Evolutionary conservation across 345 rosid species (phyloP).

Genomic region (Isatis tinctoria): DNA sequence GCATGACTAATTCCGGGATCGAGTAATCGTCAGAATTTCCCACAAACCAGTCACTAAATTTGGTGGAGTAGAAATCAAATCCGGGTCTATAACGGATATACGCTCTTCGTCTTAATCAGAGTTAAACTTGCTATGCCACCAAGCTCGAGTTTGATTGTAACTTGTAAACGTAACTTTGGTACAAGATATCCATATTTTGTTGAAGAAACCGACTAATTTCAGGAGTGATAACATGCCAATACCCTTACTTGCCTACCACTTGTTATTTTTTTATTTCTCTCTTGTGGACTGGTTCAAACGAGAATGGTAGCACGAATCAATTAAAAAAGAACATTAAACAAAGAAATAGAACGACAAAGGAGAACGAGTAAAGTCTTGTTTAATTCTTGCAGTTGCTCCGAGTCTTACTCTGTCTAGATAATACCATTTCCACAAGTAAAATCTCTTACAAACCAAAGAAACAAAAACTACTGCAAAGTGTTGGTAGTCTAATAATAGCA

Average conservation of each 20-base stretch:
- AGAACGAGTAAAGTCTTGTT: not conserved
- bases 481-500: no score
- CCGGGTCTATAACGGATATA: not conserved
- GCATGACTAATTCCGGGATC: not conserved
- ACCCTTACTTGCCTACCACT: not conserved
- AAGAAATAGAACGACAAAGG: not conserved
- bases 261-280: not conserved
- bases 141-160: not conserved
- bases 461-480: not conserved
- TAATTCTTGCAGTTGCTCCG: not conserved
- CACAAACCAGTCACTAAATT: no score
- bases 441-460: not conserved
- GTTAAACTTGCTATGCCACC: not conserved
- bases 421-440: not conserved
- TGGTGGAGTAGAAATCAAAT: not conserved
- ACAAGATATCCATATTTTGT: no score
- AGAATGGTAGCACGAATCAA: not conserved
- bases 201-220: no score
- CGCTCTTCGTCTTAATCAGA: no score
- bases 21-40: not conserved
- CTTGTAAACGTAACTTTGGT: no score
- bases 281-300: not conserved
- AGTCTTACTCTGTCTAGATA: not conserved
- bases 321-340: not conserved
- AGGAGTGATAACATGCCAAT: not conserved